Conservation (phyloP, 1,139 yeast species). For the Geotrichum europaeum region DNA sequence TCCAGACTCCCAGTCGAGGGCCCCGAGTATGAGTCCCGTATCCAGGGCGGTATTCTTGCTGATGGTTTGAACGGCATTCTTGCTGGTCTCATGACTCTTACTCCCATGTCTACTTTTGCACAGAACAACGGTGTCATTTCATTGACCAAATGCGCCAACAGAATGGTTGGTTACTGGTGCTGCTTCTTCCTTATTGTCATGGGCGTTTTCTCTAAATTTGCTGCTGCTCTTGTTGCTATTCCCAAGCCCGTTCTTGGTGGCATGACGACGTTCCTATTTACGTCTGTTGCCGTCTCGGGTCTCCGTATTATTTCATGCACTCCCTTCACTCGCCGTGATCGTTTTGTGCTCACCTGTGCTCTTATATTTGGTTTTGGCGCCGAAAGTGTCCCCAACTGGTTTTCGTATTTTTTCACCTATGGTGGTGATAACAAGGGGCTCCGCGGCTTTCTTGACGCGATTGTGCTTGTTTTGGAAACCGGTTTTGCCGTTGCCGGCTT, state of each 20-base stretch:
- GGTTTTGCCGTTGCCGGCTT: constrained; percentile 82
- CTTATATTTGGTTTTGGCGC: constrained; percentile 76
- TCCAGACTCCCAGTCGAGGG: constrained; percentile 81
- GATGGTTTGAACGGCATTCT: constrained; percentile 66
- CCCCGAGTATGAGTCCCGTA: constrained; percentile 66
- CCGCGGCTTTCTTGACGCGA: constrained; percentile 71
- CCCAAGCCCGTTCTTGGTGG: constrained; percentile 86
- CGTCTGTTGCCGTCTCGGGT: constrained; percentile 87
- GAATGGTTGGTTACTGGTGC: constrained; percentile 84
- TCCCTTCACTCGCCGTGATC: constrained; percentile 78
- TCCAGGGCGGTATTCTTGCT: constrained; percentile 87
- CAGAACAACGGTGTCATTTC: constrained; percentile 92
- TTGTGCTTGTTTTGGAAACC: constrained; percentile 74
- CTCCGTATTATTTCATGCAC: constrained; percentile 61
- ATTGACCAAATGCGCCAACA: constrained; percentile 80
- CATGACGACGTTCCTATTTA: constrained; percentile 82
- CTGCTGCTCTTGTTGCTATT: constrained; percentile 80
- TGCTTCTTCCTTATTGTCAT: constrained; percentile 72
- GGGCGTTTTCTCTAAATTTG: constrained; percentile 85
- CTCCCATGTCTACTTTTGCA: constrained; percentile 89
- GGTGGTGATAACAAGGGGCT: constrained; percentile 57
- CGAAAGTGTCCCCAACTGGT: constrained; percentile 70
- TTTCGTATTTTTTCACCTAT: constrained; percentile 67
- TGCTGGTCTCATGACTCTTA: constrained; percentile 58
- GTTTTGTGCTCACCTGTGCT: constrained; percentile 74